Percentiles rank a stretch among this genome's conserved stretches.
phyloP scores from a whole-genome alignment of 257 asterid species.

The Penstemon davidsonii region DNA sequence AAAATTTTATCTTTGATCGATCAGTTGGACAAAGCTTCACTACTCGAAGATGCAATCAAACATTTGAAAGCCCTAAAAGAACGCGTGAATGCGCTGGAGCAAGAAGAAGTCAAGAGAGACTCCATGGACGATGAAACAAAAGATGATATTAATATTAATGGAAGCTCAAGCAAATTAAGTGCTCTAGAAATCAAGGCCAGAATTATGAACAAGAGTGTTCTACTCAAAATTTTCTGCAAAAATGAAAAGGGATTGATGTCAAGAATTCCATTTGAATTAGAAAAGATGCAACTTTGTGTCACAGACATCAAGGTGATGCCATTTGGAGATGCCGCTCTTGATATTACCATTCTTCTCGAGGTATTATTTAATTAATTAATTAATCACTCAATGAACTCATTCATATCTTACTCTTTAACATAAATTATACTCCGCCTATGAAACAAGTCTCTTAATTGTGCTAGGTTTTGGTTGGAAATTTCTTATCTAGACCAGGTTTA shows the following conservation, averaged over 20 bases:
- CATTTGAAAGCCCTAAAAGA: conserved; percentile 52
- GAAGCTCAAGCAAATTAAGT: not conserved
- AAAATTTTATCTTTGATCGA: no score
- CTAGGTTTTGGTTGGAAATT: no score
- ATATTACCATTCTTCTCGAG: conserved; percentile 55
- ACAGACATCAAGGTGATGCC: conserved; percentile 54
- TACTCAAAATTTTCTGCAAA: conserved; percentile 47
- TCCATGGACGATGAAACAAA: not conserved
- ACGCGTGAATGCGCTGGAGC: conserved; percentile 42
- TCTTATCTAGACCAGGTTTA: no score
- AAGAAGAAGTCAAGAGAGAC: conserved; percentile 24
- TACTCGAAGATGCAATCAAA: conserved; percentile 42
- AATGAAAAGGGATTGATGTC: conserved; percentile 36
- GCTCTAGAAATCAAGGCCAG: conserved; percentile 41
- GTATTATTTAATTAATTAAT: conserved; percentile 25
- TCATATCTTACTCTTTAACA: no score
- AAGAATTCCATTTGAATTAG: conserved; percentile 41
- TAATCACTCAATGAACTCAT: not conserved
- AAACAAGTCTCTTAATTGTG: no score
- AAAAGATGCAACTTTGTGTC: conserved; percentile 42
- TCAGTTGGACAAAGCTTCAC: conserved; percentile 48
- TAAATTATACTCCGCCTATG: no score
- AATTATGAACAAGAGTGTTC: conserved; percentile 36
- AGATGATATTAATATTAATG: not conserved
- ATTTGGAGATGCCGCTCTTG: conserved; percentile 45